Conservation (phyloP, 495 filamentous ascomycete genomes). For the Lasiosphaeria miniovina region DNA sequence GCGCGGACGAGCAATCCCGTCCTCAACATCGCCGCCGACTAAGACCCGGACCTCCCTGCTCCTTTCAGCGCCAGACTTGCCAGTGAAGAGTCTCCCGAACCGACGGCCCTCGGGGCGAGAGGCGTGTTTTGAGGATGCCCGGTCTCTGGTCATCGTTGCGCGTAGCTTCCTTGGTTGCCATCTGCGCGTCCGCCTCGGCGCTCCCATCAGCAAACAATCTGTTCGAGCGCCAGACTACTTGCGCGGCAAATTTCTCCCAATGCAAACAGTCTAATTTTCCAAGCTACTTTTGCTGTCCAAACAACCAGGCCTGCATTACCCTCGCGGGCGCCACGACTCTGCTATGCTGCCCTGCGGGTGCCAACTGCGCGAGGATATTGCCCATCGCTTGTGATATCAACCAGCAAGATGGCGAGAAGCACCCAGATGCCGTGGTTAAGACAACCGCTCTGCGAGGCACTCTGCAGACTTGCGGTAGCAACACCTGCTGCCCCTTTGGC, state of each 20-base stretch:
- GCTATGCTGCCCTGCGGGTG: slow-evolving; percentile 71
- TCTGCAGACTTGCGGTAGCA: slow-evolving; percentile 55
- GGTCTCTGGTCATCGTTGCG: slow-evolving; percentile 18
- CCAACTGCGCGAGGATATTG: slow-evolving; percentile 61
- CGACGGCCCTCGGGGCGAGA: not conserved
- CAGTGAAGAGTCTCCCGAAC: not conserved
- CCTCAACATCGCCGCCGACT: not conserved
- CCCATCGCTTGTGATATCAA: slow-evolving; percentile 69
- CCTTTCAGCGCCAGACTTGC: not conserved
- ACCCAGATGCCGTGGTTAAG: slow-evolving; percentile 64
- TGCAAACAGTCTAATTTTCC: slow-evolving; percentile 59
- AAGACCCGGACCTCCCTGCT: not conserved
- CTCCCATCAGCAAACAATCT: slow-evolving; percentile 27
- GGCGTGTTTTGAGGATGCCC: slow-evolving; percentile 10
- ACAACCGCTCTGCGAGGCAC: slow-evolving; percentile 59
- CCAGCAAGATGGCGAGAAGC: slow-evolving; percentile 58
- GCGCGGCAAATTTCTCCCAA: slow-evolving; percentile 31
- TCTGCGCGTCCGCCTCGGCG: slow-evolving; percentile 29
- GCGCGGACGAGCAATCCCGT: not conserved
- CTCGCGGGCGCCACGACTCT: slow-evolving; percentile 66
- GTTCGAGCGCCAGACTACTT: slow-evolving; percentile 34
- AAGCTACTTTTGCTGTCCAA: slow-evolving; percentile 71
- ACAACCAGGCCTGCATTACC: slow-evolving; percentile 57
- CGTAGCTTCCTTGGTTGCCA: slow-evolving; percentile 30
- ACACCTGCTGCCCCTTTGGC: slow-evolving; percentile 76